Evolutionary conservation across 73 alveolate species (phyloP).

Genomic region (Paramecium primaurelia): DNA sequence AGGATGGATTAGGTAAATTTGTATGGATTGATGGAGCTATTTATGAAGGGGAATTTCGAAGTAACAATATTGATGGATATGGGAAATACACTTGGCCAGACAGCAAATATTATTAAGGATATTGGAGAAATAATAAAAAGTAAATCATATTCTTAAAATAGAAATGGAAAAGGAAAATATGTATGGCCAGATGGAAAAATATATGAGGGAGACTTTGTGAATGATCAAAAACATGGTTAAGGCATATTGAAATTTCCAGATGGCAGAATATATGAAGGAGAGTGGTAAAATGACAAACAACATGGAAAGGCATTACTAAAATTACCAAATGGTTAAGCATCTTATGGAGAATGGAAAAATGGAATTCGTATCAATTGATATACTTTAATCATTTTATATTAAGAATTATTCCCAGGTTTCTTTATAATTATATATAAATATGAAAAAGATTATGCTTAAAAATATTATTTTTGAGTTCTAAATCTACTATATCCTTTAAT

Average conservation of each 20-base stretch:
- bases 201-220: conserved; percentile 71
- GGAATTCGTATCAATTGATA: conserved; percentile 51
- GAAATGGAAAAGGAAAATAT: conserved; percentile 71
- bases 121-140: conserved; percentile 66
- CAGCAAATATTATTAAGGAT: conserved; percentile 58
- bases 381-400: background rate
- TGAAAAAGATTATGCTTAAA: too few relatives aligned
- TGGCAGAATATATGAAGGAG: conserved; percentile 77
- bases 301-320: conserved; percentile 68
- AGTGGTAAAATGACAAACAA: conserved; percentile 71
- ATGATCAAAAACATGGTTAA: conserved; percentile 69
- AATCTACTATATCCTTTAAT: too few relatives aligned
- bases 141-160: background rate
- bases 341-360: conserved; percentile 63
- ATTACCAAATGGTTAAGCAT: conserved; percentile 36
- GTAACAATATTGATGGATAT: conserved; percentile 57
- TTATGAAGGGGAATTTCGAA: conserved; percentile 77
- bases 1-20: conserved; percentile 79
- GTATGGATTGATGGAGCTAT: conserved; percentile 78
- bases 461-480: too few relatives aligned
- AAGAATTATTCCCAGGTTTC: background rate
- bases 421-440: background rate
- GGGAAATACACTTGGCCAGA: conserved; percentile 63
- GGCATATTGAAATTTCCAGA: conserved; percentile 71
- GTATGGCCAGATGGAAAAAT: conserved; percentile 70